These are phyloP conservation scores for Arachnomyces sp. DNA, from an alignment of 2,329 filamentous ascomycete species.

Conservation along the genomic window DNA sequence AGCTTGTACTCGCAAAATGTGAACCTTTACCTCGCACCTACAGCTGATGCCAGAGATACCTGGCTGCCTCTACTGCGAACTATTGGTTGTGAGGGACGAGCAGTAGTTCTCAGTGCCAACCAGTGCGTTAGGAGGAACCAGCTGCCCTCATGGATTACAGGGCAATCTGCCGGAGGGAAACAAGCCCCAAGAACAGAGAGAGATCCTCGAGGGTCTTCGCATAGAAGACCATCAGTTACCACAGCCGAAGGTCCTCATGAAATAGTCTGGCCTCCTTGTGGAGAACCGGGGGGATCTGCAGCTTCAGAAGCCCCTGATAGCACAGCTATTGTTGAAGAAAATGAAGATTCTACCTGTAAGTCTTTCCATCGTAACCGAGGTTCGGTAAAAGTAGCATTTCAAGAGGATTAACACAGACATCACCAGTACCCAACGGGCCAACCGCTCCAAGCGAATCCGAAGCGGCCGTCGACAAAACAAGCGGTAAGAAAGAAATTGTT, in stretches of 20 bases:
- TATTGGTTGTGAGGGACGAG: slow-evolving; percentile 70
- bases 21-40: slow-evolving; percentile 85
- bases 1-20: slow-evolving; percentile 82
- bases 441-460: too few species aligned
- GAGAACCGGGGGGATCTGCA: too few species aligned
- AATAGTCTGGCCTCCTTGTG: slow-evolving; percentile 36
- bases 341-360: neutral
- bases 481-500: too few species aligned
- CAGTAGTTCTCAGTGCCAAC: slow-evolving; percentile 79
- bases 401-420: too few species aligned
- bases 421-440: too few species aligned
- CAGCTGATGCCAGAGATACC: slow-evolving; percentile 73
- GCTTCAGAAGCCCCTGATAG: neutral
- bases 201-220: slow-evolving; percentile 10
- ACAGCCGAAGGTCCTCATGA: slow-evolving; percentile 39
- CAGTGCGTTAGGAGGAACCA: slow-evolving; percentile 62
- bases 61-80: slow-evolving; percentile 82
- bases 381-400: too few species aligned
- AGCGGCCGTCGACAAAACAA: too few species aligned
- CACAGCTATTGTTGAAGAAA: slow-evolving; percentile 6
- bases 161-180: slow-evolving; percentile 7
- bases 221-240: slow-evolving; percentile 18
- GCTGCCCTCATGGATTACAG: slow-evolving; percentile 51
- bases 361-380: neutral
- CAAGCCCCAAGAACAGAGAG: slow-evolving; percentile 6